phyloP scores from a whole-genome alignment of 1,284 basidiomycete genomes.

The Naganishia sp. region DNA sequence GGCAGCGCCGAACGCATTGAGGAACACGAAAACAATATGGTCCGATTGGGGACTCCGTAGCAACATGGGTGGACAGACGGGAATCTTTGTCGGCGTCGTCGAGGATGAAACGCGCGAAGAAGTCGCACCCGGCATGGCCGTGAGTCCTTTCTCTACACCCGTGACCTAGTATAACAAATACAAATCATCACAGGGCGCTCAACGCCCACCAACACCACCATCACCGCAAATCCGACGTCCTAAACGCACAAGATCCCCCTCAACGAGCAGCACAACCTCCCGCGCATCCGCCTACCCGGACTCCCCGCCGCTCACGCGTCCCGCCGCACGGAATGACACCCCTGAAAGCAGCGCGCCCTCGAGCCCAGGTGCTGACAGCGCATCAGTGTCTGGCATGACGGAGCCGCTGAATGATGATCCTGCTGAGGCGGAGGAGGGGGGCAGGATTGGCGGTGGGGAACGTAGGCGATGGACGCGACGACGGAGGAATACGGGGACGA shows the following conservation, averaged over 20 bases:
- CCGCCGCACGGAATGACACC: neutral
- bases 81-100: constrained; percentile 26
- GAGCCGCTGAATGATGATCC: constrained; percentile 15
- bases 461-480: constrained; percentile 10
- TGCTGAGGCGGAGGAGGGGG: neutral
- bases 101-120: constrained; percentile 25
- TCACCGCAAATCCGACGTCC: constrained; percentile 16
- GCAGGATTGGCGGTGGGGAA: neutral
- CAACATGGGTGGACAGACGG: constrained; percentile 1
- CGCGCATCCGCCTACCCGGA: constrained; percentile 15
- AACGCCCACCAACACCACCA: constrained; percentile 30
- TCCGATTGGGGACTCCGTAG: constrained; percentile 24
- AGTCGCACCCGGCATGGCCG: constrained; percentile 29
- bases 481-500: constrained; percentile 24
- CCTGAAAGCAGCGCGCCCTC: neutral
- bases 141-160: neutral
- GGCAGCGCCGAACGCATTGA: constrained; percentile 9
- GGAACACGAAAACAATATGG: constrained; percentile 29
- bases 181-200: constrained; percentile 21
- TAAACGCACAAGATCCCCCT: constrained; percentile 9
- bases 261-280: neutral
- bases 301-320: neutral
- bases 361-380: neutral
- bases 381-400: constrained; percentile 9
- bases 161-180: neutral